A percentile compares a stretch with the other conserved stretches of the same genome.
Evolutionary conservation across 140 eudicot genomes (phyloP).

Genomic region (Stevia rebaudiana): DNA sequence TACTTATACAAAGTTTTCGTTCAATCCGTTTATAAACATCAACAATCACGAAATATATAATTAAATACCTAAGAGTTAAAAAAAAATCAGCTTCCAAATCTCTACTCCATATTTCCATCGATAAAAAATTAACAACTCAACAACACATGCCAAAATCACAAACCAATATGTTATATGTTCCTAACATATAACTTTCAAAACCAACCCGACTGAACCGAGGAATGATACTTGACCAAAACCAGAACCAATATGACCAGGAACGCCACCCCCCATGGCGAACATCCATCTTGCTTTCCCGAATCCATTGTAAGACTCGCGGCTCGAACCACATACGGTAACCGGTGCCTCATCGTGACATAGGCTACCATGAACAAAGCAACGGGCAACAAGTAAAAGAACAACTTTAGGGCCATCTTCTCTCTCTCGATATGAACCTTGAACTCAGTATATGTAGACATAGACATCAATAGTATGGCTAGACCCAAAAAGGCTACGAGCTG

Average conservation of each 20-base stretch:
- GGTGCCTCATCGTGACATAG: conserved; percentile 21
- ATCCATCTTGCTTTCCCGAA: conserved; percentile 34
- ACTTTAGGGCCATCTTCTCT: conserved; percentile 33
- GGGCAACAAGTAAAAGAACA: conserved; percentile 45
- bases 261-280: conserved; percentile 57
- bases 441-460: conserved; percentile 33
- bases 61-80: not conserved
- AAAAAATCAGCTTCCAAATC: not conserved
- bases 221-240: conserved; percentile 50
- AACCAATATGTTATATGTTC: not conserved
- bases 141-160: conserved; percentile 4
- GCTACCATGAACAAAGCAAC: conserved; percentile 32
- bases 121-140: not conserved
- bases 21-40: not conserved
- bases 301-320: conserved; percentile 17
- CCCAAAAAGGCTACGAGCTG: conserved; percentile 49
- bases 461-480: conserved; percentile 35
- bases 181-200: conserved; percentile 35
- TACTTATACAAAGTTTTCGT: too few relatives aligned
- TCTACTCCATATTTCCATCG: not conserved
- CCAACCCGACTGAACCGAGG: conserved; percentile 48
- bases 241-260: conserved; percentile 48
- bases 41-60: not conserved
- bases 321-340: conserved; percentile 29
- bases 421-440: conserved; percentile 45